A percentile compares a stretch with the other conserved stretches of the same genome.
phyloP scores from a whole-genome alignment of 139 green algal genomes.

The Tetraselmis striata region DNA sequence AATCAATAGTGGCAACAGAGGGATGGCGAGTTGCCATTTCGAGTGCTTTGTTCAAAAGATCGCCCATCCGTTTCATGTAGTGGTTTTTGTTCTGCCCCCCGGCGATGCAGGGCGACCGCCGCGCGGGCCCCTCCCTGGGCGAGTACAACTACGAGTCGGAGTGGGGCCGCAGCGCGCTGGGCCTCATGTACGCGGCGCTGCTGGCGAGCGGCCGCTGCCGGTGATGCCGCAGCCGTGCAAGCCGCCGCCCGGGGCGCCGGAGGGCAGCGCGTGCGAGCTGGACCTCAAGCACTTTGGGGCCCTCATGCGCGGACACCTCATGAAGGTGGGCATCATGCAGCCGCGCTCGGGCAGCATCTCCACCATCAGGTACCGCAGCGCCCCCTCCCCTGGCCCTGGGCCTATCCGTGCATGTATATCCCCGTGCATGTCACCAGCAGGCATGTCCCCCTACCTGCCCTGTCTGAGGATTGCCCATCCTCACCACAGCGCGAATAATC shows the following conservation, averaged over 20 bases:
- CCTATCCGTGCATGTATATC: too few species aligned
- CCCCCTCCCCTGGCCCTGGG: too few species aligned
- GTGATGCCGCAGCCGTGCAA: constrained; percentile 19
- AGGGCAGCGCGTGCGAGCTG: neutral
- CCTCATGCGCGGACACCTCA: constrained; percentile 28
- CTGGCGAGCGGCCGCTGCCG: constrained; percentile 17
- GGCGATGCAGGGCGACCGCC: constrained; percentile 43
- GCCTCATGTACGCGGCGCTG: constrained; percentile 40
- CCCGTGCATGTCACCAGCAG: too few species aligned
- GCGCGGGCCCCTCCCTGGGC: constrained; percentile 31
- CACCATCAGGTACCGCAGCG: neutral
- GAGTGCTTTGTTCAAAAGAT: too few species aligned
- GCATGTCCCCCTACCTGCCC: too few species aligned
- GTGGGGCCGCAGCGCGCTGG: constrained; percentile 49
- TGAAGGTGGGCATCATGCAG: constrained; percentile 35
- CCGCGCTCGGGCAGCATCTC: neutral
- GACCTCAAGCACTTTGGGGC: neutral
- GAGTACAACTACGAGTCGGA: constrained; percentile 55
- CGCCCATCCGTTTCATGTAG: neutral
- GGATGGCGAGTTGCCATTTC: too few species aligned
- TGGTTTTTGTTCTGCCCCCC: neutral
- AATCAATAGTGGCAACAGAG: too few species aligned
- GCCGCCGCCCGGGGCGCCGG: neutral
- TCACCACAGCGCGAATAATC: too few species aligned
- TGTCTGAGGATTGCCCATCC: too few species aligned